A percentile compares a stretch with the other conserved stretches of the same genome.
Conservation (phyloP, 2,329 filamentous ascomycete genomes). For the Alternaria gaisen region DNA sequence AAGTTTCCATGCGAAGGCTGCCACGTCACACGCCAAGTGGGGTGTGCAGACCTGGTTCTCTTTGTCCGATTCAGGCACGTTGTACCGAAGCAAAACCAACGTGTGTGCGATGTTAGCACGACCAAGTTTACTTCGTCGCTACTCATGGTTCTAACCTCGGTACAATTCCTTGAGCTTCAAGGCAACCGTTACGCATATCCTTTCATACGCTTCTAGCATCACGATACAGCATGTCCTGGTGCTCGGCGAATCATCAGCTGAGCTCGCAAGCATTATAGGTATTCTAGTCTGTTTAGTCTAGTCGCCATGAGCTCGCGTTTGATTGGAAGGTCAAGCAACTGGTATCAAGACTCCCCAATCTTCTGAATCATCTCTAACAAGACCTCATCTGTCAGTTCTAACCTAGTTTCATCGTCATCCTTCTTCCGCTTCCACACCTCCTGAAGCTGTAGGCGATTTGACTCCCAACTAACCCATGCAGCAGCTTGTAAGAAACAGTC, state of each 20-base stretch:
- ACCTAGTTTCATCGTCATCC: neutral
- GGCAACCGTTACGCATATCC: rapidly evolving
- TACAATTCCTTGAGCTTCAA: neutral
- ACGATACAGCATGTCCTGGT: neutral
- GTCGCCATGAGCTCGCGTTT: too few species aligned
- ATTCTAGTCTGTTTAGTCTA: neutral
- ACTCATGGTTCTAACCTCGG: neutral
- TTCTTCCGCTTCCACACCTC: conserved; percentile 4
- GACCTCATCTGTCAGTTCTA: conserved; percentile 9
- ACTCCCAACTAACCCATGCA: conserved; percentile 79
- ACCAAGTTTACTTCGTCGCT: neutral
- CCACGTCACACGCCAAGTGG: conserved; percentile 7
- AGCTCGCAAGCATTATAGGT: too few species aligned
- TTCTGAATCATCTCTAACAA: conserved; percentile 21
- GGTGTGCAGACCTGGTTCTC: neutral
- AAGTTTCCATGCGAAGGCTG: neutral
- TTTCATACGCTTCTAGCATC: too few species aligned
- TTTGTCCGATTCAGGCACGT: neutral
- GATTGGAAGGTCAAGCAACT: neutral
- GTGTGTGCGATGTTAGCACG: neutral
- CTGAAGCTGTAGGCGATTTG: conserved; percentile 55
- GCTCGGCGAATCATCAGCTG: neutral
- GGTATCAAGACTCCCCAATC: neutral
- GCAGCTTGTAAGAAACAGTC: conserved; percentile 81
- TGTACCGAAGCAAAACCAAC: neutral